phyloP scores from a whole-genome alignment of 1,284 basidiomycete genomes.

The Ceratobasidium sp. region DNA sequence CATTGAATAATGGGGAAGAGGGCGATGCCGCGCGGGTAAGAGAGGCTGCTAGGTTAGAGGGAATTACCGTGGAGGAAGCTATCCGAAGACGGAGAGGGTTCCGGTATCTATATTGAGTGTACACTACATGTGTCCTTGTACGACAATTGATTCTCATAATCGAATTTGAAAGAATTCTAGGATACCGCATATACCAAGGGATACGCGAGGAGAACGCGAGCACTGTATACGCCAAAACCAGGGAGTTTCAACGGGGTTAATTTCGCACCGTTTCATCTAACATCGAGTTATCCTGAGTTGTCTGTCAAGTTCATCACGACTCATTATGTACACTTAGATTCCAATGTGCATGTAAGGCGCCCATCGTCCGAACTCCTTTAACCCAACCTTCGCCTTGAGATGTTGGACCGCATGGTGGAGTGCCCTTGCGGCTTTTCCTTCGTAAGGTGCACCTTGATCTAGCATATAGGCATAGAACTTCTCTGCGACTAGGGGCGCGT shows the following conservation, averaged over 20 bases:
- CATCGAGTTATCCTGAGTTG: no score
- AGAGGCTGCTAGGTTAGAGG: slow-evolving; percentile 64
- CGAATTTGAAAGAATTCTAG: no score
- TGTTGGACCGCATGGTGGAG: not conserved
- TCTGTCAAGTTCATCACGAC: no score
- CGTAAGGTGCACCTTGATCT: not conserved
- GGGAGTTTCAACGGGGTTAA: no score
- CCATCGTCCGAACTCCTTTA: not conserved
- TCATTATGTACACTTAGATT: not conserved
- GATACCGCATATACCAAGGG: not conserved
- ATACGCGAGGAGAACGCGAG: no score
- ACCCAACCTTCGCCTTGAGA: not conserved
- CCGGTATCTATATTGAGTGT: slow-evolving; percentile 63
- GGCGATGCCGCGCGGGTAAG: slow-evolving; percentile 48
- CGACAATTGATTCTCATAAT: no score
- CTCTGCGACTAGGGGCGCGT: slow-evolving; percentile 32
- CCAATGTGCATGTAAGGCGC: slow-evolving; percentile 26
- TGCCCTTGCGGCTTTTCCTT: not conserved
- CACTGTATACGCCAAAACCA: no score
- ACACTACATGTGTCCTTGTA: no score
- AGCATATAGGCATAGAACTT: slow-evolving; percentile 33
- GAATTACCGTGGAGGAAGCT: slow-evolving; percentile 66
- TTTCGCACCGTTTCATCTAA: no score
- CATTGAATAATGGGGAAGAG: slow-evolving; percentile 60
- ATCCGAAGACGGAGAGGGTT: slow-evolving; percentile 65